phyloP scores from a whole-genome alignment of 2,329 filamentous ascomycete species.

The Colletotrichum echinochloae region DNA sequence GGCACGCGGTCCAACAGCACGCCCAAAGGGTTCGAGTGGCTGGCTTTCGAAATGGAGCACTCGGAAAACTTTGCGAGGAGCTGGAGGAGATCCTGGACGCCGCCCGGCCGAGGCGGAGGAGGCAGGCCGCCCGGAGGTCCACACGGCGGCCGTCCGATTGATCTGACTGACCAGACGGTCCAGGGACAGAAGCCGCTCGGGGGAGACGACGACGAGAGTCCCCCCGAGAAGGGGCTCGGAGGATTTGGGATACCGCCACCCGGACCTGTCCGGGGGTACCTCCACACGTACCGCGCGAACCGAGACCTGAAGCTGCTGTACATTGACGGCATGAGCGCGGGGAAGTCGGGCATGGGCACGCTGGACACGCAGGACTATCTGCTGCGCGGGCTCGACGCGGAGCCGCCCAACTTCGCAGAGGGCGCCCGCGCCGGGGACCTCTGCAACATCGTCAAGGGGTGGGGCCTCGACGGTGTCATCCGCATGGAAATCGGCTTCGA shows the following conservation, averaged over 20 bases:
- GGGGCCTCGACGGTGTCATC: conserved; percentile 74
- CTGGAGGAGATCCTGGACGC: conserved; percentile 1
- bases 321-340: conserved; percentile 77
- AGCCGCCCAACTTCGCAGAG: conserved; percentile 52
- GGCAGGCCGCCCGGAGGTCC: conserved; percentile 2
- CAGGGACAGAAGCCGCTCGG: conserved; percentile 1
- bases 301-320: conserved; percentile 72
- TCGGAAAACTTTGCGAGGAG: conserved; percentile 71
- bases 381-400: conserved; percentile 59
- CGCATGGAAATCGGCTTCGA: conserved; percentile 79
- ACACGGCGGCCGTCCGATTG: background rate
- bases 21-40: conserved; percentile 72
- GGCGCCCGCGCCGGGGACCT: conserved; percentile 63
- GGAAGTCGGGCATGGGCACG: conserved; percentile 73
- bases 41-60: conserved; percentile 83
- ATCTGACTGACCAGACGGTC: background rate
- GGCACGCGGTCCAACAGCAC: conserved; percentile 61
- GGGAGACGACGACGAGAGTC: conserved; percentile 3
- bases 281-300: conserved; percentile 74
- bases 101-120: conserved; percentile 1
- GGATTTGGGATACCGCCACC: background rate
- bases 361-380: conserved; percentile 75
- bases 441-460: conserved; percentile 64
- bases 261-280: conserved; percentile 61
- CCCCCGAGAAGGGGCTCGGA: conserved; percentile 1